phyloP scores from a whole-genome alignment of 495 filamentous ascomycete genomes.

The Penicillium goetzii region DNA sequence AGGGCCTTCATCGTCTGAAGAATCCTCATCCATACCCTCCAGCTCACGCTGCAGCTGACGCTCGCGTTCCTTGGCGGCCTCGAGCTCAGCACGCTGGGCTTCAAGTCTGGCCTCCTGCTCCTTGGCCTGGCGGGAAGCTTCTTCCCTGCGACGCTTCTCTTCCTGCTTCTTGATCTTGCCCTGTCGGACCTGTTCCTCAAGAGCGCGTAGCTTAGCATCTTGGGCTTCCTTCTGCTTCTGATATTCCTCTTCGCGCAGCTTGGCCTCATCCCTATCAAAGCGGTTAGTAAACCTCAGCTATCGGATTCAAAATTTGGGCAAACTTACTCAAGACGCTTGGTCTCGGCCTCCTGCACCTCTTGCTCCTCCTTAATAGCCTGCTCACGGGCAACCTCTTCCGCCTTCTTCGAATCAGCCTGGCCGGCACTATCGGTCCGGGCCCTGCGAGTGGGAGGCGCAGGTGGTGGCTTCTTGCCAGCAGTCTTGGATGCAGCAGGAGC shows the following conservation, averaged over 20 bases:
- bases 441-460: conserved; percentile 80
- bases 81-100: conserved; percentile 87
- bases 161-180: conserved; percentile 97
- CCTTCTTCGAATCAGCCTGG: conserved; percentile 58
- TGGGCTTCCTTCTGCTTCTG: conserved; percentile 78
- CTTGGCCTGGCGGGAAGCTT: conserved; percentile 80
- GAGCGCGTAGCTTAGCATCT: conserved; percentile 77
- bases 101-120: conserved; percentile 86
- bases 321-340: conserved; percentile 82
- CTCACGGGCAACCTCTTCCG: conserved; percentile 56
- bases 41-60: conserved; percentile 85
- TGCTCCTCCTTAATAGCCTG: conserved; percentile 70
- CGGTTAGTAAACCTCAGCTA: conserved; percentile 39
- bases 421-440: conserved; percentile 63
- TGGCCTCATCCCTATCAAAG: conserved; percentile 69
- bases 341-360: conserved; percentile 74
- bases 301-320: background rate
- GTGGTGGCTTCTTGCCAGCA: conserved; percentile 78
- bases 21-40: conserved; percentile 77
- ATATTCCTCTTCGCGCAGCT: conserved; percentile 76
- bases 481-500: conserved; percentile 56
- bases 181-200: conserved; percentile 91
- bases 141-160: conserved; percentile 89
- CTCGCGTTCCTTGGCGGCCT: conserved; percentile 85
- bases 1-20: conserved; percentile 86